Evolutionary conservation across 2,329 filamentous ascomycete species (phyloP).

Genomic region (Macroventuria anomochaeta): DNA sequence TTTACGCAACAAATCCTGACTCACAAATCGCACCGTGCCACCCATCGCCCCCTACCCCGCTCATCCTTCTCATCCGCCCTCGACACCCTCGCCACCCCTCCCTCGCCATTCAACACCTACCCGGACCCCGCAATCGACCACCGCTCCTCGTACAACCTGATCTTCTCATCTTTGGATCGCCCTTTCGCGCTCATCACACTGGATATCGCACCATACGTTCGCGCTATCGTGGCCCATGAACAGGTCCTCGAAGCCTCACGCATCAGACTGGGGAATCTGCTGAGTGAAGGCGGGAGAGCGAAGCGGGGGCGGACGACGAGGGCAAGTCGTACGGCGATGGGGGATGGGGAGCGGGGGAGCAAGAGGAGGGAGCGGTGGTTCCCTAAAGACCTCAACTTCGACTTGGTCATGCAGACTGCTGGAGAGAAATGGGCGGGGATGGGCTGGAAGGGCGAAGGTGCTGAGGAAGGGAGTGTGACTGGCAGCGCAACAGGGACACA

Average conservation of each 20-base stretch:
- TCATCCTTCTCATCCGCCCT: conserved; percentile 57
- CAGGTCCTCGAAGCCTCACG: conserved; percentile 72
- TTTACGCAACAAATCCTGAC: conserved; percentile 39
- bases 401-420: conserved; percentile 68
- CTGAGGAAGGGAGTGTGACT: neutral
- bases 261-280: conserved; percentile 65
- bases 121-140: conserved; percentile 39
- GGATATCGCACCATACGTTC: conserved; percentile 90
- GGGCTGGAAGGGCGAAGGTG: conserved; percentile 28
- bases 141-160: conserved; percentile 55
- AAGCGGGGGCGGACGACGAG: conserved; percentile 75
- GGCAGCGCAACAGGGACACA: conserved; percentile 18
- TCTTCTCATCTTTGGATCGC: conserved; percentile 79
- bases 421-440: conserved; percentile 51
- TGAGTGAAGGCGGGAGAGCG: conserved; percentile 63
- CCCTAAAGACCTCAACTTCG: conserved; percentile 63
- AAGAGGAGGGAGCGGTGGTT: conserved; percentile 79
- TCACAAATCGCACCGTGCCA: conserved; percentile 24
- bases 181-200: conserved; percentile 68
- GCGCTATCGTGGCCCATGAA: conserved; percentile 81
- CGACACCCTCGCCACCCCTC: conserved; percentile 53
- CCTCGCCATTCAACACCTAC: conserved; percentile 31
- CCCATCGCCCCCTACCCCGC: conserved; percentile 36
- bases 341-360: conserved; percentile 71
- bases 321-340: conserved; percentile 76